Percentiles rank a stretch among this genome's conserved stretches.
Evolutionary conservation across 2,329 filamentous ascomycete species (phyloP).

Genomic region (Coniochaeta ligniaria): DNA sequence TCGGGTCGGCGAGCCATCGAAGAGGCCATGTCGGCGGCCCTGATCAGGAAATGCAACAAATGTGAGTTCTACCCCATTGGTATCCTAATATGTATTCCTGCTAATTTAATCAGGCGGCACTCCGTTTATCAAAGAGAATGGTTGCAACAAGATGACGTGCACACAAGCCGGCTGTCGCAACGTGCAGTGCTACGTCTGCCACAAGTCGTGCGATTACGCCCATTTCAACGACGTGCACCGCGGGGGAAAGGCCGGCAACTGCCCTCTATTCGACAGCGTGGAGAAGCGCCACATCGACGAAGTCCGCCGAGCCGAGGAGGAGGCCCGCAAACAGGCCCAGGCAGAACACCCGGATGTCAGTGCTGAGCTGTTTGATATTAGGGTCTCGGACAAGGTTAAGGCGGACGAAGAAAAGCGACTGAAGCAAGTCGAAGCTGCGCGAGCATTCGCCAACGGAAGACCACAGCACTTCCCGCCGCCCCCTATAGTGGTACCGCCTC

Average conservation of each 20-base stretch:
- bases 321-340: conserved; percentile 46
- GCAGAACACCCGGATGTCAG: conserved; percentile 55
- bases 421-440: conserved; percentile 1
- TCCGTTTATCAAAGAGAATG: conserved; percentile 70
- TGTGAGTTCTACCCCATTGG: conserved; percentile 27
- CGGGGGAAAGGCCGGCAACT: conserved; percentile 46
- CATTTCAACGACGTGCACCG: conserved; percentile 57
- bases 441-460: neutral
- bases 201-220: conserved; percentile 55
- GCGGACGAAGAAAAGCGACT: conserved; percentile 29
- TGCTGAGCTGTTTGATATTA: conserved; percentile 49
- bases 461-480: neutral
- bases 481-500: neutral
- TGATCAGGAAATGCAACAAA: conserved; percentile 70
- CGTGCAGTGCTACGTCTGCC: conserved; percentile 65
- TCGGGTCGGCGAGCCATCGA: conserved; percentile 62
- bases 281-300: conserved; percentile 57
- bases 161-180: conserved; percentile 42
- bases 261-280: conserved; percentile 59
- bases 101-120: conserved; percentile 40
- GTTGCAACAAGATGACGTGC: conserved; percentile 83
- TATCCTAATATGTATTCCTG: neutral
- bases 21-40: conserved; percentile 74
- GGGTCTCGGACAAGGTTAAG: conserved; percentile 46
- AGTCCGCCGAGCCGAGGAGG: conserved; percentile 52